Conservation (phyloP, 768 basidiomycete genomes). For the Lepiota venenata region DNA sequence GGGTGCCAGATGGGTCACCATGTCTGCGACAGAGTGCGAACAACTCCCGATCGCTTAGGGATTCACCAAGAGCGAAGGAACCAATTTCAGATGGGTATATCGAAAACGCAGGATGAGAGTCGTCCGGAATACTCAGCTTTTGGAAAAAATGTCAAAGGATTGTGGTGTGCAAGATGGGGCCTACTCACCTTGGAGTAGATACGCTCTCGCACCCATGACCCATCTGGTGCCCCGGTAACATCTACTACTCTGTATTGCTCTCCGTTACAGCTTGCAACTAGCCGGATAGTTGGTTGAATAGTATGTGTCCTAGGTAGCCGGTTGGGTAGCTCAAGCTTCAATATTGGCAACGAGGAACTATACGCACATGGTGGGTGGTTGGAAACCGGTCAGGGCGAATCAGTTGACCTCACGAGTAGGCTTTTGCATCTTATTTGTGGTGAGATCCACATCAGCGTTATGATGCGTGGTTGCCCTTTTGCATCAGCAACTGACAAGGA, state of each 20-base stretch:
- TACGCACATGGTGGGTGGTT: conserved; percentile 5
- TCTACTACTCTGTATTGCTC: conserved; percentile 49
- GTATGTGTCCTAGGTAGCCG: conserved; percentile 16
- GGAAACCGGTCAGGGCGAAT: not conserved
- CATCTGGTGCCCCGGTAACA: conserved; percentile 41
- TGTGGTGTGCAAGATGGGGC: not conserved
- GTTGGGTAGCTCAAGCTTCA: not conserved
- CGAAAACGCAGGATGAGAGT: conserved; percentile 32
- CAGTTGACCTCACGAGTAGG: not conserved
- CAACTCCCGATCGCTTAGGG: conserved; percentile 36
- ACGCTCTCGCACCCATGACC: conserved; percentile 40
- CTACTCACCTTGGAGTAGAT: conserved; percentile 39
- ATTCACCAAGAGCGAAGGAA: conserved; percentile 36
- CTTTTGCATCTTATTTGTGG: conserved; percentile 19
- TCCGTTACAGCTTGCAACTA: conserved; percentile 47
- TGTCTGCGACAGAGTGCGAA: conserved; percentile 40
- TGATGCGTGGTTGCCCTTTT: conserved; percentile 10
- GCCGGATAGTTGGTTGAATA: conserved; percentile 34
- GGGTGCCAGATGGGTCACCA: conserved; percentile 43
- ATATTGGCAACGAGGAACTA: not conserved
- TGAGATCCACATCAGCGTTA: conserved; percentile 13
- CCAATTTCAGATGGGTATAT: conserved; percentile 50
- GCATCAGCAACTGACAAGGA: conserved; percentile 10
- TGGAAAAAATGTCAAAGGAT: conserved; percentile 6
- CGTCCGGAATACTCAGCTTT: conserved; percentile 43